Evolutionary conservation across 1,284 basidiomycete species (phyloP), one percentile per base, ranked within the genome.

Genomic region (Anthracocystis setariae): DNA sequence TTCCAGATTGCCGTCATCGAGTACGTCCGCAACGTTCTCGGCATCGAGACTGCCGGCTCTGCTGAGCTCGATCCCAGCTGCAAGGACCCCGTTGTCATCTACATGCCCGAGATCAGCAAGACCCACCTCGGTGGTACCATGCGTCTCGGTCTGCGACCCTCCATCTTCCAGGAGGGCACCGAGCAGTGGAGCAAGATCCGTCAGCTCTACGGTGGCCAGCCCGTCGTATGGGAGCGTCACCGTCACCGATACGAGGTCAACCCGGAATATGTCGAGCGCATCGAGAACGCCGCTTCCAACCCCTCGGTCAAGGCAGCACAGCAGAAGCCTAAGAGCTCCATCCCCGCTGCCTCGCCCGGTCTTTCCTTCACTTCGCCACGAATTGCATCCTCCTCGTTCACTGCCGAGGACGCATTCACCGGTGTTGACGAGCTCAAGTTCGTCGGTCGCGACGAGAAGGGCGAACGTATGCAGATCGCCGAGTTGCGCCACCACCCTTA

Each of bases 81-180:
- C 21, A 79, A 84, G 18, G 86, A 92, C 72, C 92, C 91, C 0
- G 88, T 94, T 57, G 88, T 98, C 84, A 88, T 98, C 75, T 98
- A 95, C 88, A 99, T 99, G 95, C 95, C 95, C 27, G 95, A 99
- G 84, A 92, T 98, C 76, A 96, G 93, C 44, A 92, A 92, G 82
- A 98, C 94, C 8, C 94, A 98, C 76, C 92, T 98, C 88, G 95
- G 95, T 55, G 95, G 95, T 25, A 99, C 95, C 21, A 99, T 99
- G 95, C 90, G 95, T 20, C 88, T 98, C 15, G 95, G 95, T 21
- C 87, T 98, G 49, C 89, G 95, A 20, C 94, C 96, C 5, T 98
- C 95, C 3, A 87, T 97, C 51, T 98, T 98, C 83, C 88, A 90
- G 82, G 46, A 85, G 82, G 84, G 86, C 65, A 88, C 86, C 4